Conservation (phyloP, 305 asterid genomes). For the Plantago coronopus region DNA sequence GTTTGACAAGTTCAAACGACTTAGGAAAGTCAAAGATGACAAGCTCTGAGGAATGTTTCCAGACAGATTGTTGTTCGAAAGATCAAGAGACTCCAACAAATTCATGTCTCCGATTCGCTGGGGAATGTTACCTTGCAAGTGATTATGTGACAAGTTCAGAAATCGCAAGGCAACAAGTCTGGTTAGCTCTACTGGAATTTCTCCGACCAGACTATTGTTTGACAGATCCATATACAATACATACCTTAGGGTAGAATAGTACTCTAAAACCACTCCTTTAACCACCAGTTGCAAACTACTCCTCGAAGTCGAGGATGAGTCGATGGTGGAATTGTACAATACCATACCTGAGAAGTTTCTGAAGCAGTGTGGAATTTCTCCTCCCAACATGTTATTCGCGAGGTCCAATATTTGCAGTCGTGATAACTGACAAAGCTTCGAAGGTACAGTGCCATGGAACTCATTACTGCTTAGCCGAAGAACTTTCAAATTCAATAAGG, state of each 20-base stretch:
- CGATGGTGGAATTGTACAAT: too few relatives aligned
- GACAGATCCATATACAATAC: neutral
- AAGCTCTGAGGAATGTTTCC: slow-evolving; percentile 1
- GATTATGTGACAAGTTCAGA: neutral
- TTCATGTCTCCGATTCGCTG: neutral
- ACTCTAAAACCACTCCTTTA: neutral
- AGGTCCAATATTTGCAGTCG: too few relatives aligned
- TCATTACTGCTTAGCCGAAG: neutral
- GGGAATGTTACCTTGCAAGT: neutral
- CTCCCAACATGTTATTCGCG: too few relatives aligned
- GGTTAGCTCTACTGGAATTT: neutral
- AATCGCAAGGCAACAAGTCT: neutral
- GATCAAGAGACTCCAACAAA: slow-evolving; percentile 4
- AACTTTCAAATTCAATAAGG: neutral
- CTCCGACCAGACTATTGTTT: slow-evolving; percentile 1
- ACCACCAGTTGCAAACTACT: too few relatives aligned
- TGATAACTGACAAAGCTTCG: too few relatives aligned
- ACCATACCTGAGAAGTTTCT: too few relatives aligned
- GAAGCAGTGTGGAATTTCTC: too few relatives aligned
- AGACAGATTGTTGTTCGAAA: neutral
- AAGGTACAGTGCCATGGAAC: too few relatives aligned
- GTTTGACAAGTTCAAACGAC: neutral
- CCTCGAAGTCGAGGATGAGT: too few relatives aligned
- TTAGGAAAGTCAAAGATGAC: neutral
- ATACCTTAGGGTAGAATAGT: neutral